Conservation (phyloP, 1,284 basidiomycete genomes). For the Cystobasidium slooffiae region DNA sequence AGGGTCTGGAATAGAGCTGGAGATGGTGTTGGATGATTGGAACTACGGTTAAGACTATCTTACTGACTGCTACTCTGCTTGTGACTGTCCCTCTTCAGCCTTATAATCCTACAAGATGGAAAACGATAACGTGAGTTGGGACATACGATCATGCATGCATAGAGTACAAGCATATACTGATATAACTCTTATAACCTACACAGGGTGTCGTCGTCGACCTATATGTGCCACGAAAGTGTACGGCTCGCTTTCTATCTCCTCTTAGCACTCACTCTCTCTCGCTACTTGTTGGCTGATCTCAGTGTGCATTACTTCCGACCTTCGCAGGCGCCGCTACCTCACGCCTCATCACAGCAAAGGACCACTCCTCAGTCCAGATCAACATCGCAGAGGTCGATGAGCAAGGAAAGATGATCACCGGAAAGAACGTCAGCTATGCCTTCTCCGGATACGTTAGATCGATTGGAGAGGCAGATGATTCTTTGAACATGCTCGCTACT, state of each 20-base stretch:
- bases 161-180: constrained; percentile 2
- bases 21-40: background rate
- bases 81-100: background rate
- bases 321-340: constrained; percentile 62
- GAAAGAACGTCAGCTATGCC: constrained; percentile 84
- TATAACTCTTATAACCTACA: background rate
- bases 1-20: background rate
- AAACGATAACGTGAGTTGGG: constrained; percentile 37
- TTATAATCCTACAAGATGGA: constrained; percentile 30
- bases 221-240: constrained; percentile 99
- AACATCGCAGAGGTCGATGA: constrained; percentile 93
- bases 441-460: constrained; percentile 92
- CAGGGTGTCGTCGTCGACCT: constrained; percentile 99
- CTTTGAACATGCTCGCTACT: constrained; percentile 93
- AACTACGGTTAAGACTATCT: background rate
- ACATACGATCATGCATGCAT: background rate
- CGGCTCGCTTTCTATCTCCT: constrained; percentile 68
- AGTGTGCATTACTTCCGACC: constrained; percentile 6
- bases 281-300: background rate
- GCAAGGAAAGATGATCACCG: constrained; percentile 82
- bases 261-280: background rate
- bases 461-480: constrained; percentile 95
- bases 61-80: background rate
- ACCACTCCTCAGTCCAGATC: constrained; percentile 98
- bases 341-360: constrained; percentile 96